Evolutionary conservation across 2,329 filamentous ascomycete species (phyloP), one percentile per base, ranked within the genome.

Genomic region (Hymenoscyphus infarciens): DNA sequence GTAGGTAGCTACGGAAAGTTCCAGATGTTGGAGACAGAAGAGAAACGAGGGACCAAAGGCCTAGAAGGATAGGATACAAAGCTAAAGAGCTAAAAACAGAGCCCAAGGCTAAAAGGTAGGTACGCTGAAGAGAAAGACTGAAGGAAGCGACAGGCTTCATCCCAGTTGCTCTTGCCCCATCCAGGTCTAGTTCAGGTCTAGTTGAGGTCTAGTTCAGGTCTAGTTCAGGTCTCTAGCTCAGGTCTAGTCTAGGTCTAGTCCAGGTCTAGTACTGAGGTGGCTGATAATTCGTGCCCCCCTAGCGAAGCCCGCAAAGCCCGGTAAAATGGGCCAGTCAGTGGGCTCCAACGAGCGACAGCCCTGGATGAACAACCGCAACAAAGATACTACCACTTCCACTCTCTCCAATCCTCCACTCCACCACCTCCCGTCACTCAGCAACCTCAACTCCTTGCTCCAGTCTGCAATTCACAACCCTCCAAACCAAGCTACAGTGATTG

Each of bases 331-430:
- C 39, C n/a, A 58, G 60, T 39, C 35, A 22, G 25, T 42, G 35
- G 27, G 49, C 61, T 35, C 57, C 57, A 56, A 53, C 39, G 39
- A 42, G 39, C 16, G 6, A 42, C 16, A n/a, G 16, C 42, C 42
- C 42, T 7, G n/a, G 42, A 10, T 22, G 19, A 22, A 49, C 42
- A 22, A 49, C n/a, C 19, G n/a, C 16, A 63, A 63, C 57, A 60
- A 60, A 63, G 57, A 58, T 56, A 27, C 25, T 27, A 27, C 25
- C n/a, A 42, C 58, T 27, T 55, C 31, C 31, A 16, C 16, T 19
- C 52, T 22, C 54, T 33, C 16, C 39, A n/a, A n/a, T 8, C 42
- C 11, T 22, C 42, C 4, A 49, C 42, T 22, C 42, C 42, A 49
- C 42, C 42, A 7, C n/a, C 39, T 15, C 39, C n/a, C 10, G 7